Evolutionary conservation across 2,329 filamentous ascomycete species (phyloP).

Genomic region (Macrophomina pseudophaseolina): DNA sequence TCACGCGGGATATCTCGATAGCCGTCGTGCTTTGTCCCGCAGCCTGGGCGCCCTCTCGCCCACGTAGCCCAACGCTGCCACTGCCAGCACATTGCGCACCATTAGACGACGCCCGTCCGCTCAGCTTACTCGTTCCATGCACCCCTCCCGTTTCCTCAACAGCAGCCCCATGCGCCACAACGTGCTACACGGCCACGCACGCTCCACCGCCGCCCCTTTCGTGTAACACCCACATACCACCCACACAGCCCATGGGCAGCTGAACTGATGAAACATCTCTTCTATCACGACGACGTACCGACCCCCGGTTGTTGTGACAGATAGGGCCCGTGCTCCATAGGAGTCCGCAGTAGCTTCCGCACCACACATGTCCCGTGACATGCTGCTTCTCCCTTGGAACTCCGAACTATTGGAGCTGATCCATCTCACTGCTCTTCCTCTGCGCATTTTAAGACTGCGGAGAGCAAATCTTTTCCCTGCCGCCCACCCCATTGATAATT

Average conservation of each 20-base stretch:
- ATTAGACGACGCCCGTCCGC: neutral
- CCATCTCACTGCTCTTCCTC: neutral
- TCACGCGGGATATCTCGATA: constrained; percentile 19
- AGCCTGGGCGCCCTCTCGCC: neutral
- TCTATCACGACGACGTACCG: no score
- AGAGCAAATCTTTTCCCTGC: neutral
- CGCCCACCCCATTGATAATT: neutral
- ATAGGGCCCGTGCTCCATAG: neutral
- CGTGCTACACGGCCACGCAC: neutral
- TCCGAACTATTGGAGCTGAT: neutral
- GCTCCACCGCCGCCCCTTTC: neutral
- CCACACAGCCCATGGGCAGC: neutral
- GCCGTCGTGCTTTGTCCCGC: constrained; percentile 18
- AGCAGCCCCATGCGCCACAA: neutral
- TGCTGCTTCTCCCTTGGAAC: neutral
- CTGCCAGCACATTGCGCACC: neutral
- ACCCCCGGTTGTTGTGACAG: neutral
- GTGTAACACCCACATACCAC: neutral
- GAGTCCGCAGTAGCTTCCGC: neutral
- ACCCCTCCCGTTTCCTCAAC: neutral
- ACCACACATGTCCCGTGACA: neutral
- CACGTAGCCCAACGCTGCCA: no score
- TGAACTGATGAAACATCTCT: no score
- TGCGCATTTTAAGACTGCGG: neutral
- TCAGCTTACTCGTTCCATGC: neutral